These are phyloP conservation scores for Fusarium irregulare DNA, from an alignment of 2,329 filamentous ascomycete species.

Conservation along the genomic window DNA sequence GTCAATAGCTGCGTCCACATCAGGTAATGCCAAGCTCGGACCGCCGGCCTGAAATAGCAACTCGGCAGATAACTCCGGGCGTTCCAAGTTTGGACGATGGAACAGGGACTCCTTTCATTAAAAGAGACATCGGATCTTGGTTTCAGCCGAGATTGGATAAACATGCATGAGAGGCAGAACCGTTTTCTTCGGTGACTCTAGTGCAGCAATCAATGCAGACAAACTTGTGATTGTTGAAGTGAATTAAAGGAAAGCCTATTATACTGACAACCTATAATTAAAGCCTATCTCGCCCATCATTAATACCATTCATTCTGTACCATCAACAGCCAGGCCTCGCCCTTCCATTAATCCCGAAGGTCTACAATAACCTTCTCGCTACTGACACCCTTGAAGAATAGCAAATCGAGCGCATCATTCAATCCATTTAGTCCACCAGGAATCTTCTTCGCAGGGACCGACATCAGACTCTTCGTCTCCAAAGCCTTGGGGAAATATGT, in stretches of 20 bases:
- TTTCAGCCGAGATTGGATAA: background rate
- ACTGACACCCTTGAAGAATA: slow-evolving; percentile 32
- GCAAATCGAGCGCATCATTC: slow-evolving; percentile 21
- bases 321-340: rapidly evolving
- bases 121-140: too few relatives aligned
- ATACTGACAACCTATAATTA: too few relatives aligned
- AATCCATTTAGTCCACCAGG: slow-evolving; percentile 29
- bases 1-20: background rate
- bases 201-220: too few relatives aligned
- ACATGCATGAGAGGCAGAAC: background rate
- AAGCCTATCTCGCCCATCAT: background rate
- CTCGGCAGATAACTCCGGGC: slow-evolving; percentile 6
- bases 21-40: slow-evolving; percentile 1
- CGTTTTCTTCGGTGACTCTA: too few relatives aligned
- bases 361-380: slow-evolving; percentile 38
- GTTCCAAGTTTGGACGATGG: slow-evolving; percentile 3
- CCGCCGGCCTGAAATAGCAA: slow-evolving; percentile 15
- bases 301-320: rapidly evolving
- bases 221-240: too few relatives aligned
- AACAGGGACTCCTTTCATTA: background rate
- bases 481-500: slow-evolving; percentile 32
- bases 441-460: slow-evolving; percentile 26
- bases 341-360: slow-evolving; percentile 1
- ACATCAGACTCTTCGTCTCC: slow-evolving; percentile 9
- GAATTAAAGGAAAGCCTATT: too few relatives aligned